Base-by-base conservation (phyloP, 1,284 basidiomycete species). In the Moniliella sp. region DNA sequence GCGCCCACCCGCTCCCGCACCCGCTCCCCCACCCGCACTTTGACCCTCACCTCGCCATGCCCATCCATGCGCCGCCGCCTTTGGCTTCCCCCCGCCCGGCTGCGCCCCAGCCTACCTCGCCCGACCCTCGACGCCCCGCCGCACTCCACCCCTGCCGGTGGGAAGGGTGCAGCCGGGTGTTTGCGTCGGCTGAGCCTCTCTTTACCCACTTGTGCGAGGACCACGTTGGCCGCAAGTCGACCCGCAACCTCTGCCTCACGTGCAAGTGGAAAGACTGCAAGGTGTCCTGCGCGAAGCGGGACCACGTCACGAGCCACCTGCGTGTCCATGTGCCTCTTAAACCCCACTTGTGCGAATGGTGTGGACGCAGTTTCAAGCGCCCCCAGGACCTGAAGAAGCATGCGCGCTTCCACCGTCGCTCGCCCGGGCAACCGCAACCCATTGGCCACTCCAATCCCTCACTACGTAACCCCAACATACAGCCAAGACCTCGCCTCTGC, bases 311-410 rank as follows among this genome's bases (percentile, higher is more conserved):
- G n/a, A 50, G 46, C 12, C 56, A 59, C 40, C 40, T 59, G 15
- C 44, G 54, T 5, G 86, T 94, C 0, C 86, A 94, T 61, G 91
- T 82, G 0, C 84, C 88, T 0, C 70, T 94, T 46, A 97, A 97
- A 62, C 88, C 88, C 8, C 1, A 88, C 94, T 62, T 65, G 76
- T 27, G 94, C 88, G n/a, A 68, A 40, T 39, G 44, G 31, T 97
- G 88, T 68, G 76, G 76, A 54, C 94, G 94, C 63, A 75, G 81
- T 0, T 97, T 97, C 73, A 97, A 97, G 64, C 78, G 88, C 10
- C 88, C 88, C 0, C 91, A 97, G 63, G 88, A 97, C 63, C 72
- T 97, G 59, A 94, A 94, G 67, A 97, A 23, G 21, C 21, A 23
- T n/a, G 21, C 7, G 21, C 21, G 21, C 21, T 7, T 23, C 21